Percentiles rank a stretch among this genome's conserved stretches.
Evolutionary conservation across 2,329 filamentous ascomycete species (phyloP).

Genomic region (Amauroascus verrucosus): DNA sequence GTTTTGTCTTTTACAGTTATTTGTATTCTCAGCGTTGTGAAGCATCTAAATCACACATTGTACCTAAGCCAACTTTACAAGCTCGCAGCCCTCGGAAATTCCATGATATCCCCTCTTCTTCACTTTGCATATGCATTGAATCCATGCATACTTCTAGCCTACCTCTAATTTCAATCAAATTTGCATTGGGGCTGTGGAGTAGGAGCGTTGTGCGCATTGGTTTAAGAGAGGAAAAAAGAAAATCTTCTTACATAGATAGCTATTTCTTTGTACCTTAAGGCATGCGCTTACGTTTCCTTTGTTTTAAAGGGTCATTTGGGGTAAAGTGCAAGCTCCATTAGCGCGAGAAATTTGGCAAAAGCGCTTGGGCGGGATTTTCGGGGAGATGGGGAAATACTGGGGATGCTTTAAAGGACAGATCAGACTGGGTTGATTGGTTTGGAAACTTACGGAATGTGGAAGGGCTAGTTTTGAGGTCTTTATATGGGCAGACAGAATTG

Average conservation of each 20-base stretch:
- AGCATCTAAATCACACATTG: background rate
- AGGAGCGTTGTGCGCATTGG: background rate
- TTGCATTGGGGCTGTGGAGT: conserved; percentile 7
- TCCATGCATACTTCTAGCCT: background rate
- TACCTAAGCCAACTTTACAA: conserved; percentile 5
- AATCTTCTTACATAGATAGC: background rate
- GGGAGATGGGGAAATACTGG: background rate
- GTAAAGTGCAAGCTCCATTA: background rate
- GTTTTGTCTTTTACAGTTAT: conserved; percentile 44
- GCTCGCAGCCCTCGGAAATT: background rate
- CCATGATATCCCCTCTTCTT: conserved; percentile 5
- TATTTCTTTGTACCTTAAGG: background rate
- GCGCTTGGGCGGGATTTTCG: background rate
- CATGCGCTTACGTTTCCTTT: background rate
- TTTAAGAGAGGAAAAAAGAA: conserved; percentile 3
- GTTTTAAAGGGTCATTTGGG: background rate
- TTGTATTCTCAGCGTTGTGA: conserved; percentile 68
- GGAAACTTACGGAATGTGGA: background rate
- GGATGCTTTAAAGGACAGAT: background rate
- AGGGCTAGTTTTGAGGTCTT: background rate
- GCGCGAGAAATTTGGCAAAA: conserved; percentile 1
- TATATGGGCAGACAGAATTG: background rate
- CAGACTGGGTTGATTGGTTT: conserved; percentile 1
- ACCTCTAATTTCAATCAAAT: background rate
- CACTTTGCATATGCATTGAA: background rate